Percentiles rank a stretch among this genome's conserved stretches.
Evolutionary conservation across 148 eudicot genomes (phyloP).

Genomic region (Chenopodium berlandieri): DNA sequence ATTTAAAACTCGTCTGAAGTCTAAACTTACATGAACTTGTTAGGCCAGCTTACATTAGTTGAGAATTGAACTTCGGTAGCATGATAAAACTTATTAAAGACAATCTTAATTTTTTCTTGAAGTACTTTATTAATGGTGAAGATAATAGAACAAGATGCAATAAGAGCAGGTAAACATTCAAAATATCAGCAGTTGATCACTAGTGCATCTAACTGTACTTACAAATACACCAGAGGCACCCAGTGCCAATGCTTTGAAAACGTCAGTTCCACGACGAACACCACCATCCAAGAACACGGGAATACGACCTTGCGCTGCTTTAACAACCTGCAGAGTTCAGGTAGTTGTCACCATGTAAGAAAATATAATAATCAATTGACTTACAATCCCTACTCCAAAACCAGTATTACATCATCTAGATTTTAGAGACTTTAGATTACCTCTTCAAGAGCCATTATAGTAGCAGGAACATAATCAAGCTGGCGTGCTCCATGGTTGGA

Average conservation of each 20-base stretch:
- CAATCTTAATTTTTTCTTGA: background rate
- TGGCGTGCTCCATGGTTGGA: slow-evolving; percentile 99
- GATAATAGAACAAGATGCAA: background rate
- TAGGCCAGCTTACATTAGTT: background rate
- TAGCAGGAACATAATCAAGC: slow-evolving; percentile 95
- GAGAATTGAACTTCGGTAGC: background rate
- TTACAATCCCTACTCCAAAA: background rate
- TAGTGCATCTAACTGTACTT: slow-evolving; percentile 34
- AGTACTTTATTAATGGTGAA: no score
- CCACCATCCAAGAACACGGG: slow-evolving; percentile 99
- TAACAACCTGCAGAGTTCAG: slow-evolving; percentile 62
- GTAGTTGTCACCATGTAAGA: background rate
- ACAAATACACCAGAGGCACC: slow-evolving; percentile 97
- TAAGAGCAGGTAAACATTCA: background rate
- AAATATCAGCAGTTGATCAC: background rate
- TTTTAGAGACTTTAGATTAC: slow-evolving; percentile 23
- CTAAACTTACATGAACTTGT: no score
- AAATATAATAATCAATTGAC: background rate
- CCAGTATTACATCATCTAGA: background rate
- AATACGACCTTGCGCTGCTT: slow-evolving; percentile 85
- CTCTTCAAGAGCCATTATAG: slow-evolving; percentile 97
- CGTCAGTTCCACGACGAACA: slow-evolving; percentile 97
- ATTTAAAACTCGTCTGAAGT: no score
- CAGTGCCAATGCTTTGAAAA: slow-evolving; percentile 94
- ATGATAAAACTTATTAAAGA: background rate